Conservation (phyloP, 2,329 filamentous ascomycete species). For the Dryadomyces quercivorus region DNA sequence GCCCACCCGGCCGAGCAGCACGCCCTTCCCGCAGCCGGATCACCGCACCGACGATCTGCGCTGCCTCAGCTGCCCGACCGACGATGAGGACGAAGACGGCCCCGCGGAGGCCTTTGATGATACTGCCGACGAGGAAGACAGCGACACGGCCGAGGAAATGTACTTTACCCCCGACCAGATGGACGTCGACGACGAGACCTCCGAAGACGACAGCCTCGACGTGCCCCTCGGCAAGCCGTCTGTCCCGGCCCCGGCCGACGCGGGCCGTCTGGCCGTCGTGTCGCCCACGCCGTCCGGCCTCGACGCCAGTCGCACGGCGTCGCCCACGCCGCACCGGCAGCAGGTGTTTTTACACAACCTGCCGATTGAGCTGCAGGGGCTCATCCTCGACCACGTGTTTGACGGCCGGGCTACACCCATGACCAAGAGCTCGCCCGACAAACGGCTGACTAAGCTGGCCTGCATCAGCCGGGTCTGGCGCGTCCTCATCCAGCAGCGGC, state of each 20-base stretch:
- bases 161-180: background rate
- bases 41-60: constrained; percentile 31
- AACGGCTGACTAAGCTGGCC: constrained; percentile 54
- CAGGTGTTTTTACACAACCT: constrained; percentile 35
- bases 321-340: constrained; percentile 7
- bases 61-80: constrained; percentile 26
- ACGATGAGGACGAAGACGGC: constrained; percentile 13
- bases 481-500: constrained; percentile 53
- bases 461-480: constrained; percentile 54
- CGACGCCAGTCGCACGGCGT: constrained; percentile 1
- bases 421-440: constrained; percentile 42
- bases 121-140: background rate
- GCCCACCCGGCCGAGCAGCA: constrained; percentile 44
- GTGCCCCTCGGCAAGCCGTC: constrained; percentile 6
- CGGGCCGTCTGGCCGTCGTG: background rate
- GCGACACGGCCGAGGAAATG: background rate
- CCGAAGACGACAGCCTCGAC: constrained; percentile 9
- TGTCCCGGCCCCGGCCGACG: constrained; percentile 12
- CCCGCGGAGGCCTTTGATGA: background rate
- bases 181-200: background rate
- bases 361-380: constrained; percentile 60
- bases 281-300: too few species aligned
- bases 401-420: constrained; percentile 53
- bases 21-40: constrained; percentile 45
- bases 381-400: constrained; percentile 59